Conservation (phyloP, 129 eudicot genomes). For the Artemisia annua region DNA sequence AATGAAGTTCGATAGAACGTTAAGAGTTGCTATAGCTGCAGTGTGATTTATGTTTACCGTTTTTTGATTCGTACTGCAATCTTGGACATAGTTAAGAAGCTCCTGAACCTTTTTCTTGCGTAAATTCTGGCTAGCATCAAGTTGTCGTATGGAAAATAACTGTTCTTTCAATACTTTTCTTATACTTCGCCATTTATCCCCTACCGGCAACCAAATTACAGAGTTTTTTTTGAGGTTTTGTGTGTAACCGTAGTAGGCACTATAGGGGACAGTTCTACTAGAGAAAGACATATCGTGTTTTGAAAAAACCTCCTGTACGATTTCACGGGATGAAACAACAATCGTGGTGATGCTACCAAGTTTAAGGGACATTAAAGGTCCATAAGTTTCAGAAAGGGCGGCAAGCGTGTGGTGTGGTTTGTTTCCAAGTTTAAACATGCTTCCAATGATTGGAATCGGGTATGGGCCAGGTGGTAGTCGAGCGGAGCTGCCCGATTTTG, state of each 20-base stretch:
- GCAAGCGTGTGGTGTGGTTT: too few species aligned
- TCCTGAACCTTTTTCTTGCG: constrained; percentile 22
- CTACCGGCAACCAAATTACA: constrained; percentile 21
- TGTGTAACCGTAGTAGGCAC: background rate
- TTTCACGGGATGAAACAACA: constrained; percentile 42
- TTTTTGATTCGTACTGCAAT: too few species aligned
- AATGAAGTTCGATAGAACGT: constrained; percentile 36
- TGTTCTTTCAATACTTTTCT: constrained; percentile 28
- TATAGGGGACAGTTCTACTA: constrained; percentile 13
- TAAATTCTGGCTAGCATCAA: constrained; percentile 26
- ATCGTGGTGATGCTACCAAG: constrained; percentile 43
- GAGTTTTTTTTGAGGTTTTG: constrained; percentile 12
- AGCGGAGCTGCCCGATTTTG: background rate
- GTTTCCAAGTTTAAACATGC: too few species aligned
- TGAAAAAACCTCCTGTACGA: constrained; percentile 37
- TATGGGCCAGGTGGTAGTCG: constrained; percentile 7
- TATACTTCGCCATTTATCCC: constrained; percentile 27
- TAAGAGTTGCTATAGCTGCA: constrained; percentile 27
- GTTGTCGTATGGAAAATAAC: constrained; percentile 19
- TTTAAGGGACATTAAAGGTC: constrained; percentile 51
- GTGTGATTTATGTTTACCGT: constrained; percentile 22
- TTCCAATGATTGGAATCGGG: too few species aligned
- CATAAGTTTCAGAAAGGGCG: constrained; percentile 34
- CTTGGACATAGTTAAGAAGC: too few species aligned
- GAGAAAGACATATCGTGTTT: constrained; percentile 31